phyloP scores from a whole-genome alignment of 352 stramenopile genomes.

The Achlya hypogyna region DNA sequence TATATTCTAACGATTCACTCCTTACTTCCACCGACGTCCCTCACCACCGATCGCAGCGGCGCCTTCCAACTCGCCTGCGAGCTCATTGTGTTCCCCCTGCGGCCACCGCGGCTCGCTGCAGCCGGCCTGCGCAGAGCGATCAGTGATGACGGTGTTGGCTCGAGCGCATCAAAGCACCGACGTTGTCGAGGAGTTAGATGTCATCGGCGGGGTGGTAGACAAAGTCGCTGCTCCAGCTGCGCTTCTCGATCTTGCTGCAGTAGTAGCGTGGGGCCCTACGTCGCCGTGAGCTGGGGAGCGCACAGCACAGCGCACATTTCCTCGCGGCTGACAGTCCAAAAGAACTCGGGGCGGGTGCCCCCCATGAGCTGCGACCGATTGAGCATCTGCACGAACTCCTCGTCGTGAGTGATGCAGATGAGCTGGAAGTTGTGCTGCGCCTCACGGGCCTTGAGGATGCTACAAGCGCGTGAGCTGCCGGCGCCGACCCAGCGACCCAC shows the following conservation, averaged over 20 bases:
- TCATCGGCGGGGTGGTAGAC: slow-evolving; percentile 22
- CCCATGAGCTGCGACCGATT: slow-evolving; percentile 70
- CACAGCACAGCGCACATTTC: slow-evolving; percentile 48
- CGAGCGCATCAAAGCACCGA: too few relatives aligned
- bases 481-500: slow-evolving; percentile 29
- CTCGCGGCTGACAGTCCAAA: slow-evolving; percentile 73
- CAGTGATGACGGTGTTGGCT: too few relatives aligned
- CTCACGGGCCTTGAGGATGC: slow-evolving; percentile 91
- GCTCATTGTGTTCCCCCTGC: too few relatives aligned
- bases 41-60: too few relatives aligned
- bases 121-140: too few relatives aligned
- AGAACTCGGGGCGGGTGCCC: slow-evolving; percentile 65
- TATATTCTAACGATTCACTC: too few relatives aligned
- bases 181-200: too few relatives aligned
- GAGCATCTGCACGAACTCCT: slow-evolving; percentile 89
- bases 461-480: slow-evolving; percentile 21
- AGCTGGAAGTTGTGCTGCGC: slow-evolving; percentile 99
- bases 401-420: slow-evolving; percentile 99
- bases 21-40: too few relatives aligned
- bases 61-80: too few relatives aligned
- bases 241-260: slow-evolving; percentile 74
- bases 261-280: slow-evolving; percentile 26
- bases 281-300: neutral
- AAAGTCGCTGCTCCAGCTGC: slow-evolving; percentile 36
- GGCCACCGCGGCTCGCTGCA: too few relatives aligned